Percentiles rank a stretch among this genome's conserved stretches.
Evolutionary conservation across 2,329 filamentous ascomycete species (phyloP).

Genomic region (Pseudogymnoascus sp.): DNA sequence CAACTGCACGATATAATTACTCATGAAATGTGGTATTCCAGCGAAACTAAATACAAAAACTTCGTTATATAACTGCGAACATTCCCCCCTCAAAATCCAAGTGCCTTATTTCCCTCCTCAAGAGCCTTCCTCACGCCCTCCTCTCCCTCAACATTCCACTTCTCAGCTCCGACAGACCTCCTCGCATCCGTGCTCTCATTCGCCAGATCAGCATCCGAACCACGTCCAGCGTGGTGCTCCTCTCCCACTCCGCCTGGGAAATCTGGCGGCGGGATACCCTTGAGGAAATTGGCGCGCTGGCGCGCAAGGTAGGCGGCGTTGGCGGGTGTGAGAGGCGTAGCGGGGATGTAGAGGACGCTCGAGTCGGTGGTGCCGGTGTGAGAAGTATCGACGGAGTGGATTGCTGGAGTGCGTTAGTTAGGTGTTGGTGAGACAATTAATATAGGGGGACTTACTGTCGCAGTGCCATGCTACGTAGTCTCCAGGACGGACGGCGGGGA

Average conservation of each 20-base stretch:
- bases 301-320: constrained; percentile 65
- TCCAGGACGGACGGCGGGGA: constrained; percentile 56
- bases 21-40: not conserved
- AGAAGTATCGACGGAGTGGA: constrained; percentile 72
- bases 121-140: not conserved
- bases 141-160: not conserved
- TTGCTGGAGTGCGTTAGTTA: constrained; percentile 20
- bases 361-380: constrained; percentile 68
- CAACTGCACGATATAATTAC: not conserved
- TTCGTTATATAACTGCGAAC: not conserved
- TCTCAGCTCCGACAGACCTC: not conserved
- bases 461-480: constrained; percentile 63
- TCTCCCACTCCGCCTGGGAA: constrained; percentile 69
- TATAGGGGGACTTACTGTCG: constrained; percentile 21
- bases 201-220: constrained; percentile 18
- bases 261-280: constrained; percentile 61
- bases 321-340: constrained; percentile 68
- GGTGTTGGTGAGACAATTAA: not conserved
- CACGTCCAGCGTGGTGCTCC: constrained; percentile 42
- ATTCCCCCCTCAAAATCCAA: not conserved
- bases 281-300: constrained; percentile 64
- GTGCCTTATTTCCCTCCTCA: not conserved
- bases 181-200: not conserved
- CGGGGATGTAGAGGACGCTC: constrained; percentile 82
- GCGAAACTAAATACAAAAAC: not conserved